Base-by-base conservation (phyloP, 2,329 filamentous ascomycete genomes). In the Fusarium sp. region DNA sequence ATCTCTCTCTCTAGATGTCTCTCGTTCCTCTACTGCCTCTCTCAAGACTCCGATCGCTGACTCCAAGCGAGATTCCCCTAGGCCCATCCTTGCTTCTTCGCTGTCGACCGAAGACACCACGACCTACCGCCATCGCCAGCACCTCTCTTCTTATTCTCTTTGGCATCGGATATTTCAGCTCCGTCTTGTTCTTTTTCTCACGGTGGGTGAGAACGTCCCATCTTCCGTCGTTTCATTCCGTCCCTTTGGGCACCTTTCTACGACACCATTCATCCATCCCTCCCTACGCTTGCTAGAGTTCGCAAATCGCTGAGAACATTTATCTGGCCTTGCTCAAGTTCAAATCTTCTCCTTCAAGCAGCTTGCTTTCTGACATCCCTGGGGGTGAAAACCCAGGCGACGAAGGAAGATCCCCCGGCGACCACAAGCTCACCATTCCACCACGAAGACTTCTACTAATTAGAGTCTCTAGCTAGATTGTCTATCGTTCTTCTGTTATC, bases 291-390 rank as follows among this genome's bases (percentile, higher is more conserved):
- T 7, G 0, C 24, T 7, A 3, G n/a, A 16, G 24, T 18, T 20
- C n/a, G 3, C 13, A 27, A 52, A n/a, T 52, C 47, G 18, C 5
- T 13, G 9, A 10, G 10, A 8, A n/a, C n/a, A 13, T 6, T 1
- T 18, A 7, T 52, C 6, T 13, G 9, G 0, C 6, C 24, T 13
- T 10, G 1, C 11, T 20, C 10, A 5, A 5, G 47, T 7, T 13
- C 10, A 5, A 29, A 6, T 0, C 24, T 13, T 27, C 4, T 6
- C 4, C 1, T 7, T 20, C 18, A n/a, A 3, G 10, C 10, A n/a
- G 18, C 4, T 20, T 24, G 18, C 2, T 27, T n/a, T 11, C 16
- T 6, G 8, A 16, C 0, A 2, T 47, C 16, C 10, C 0, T 6
- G 16, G 11, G 31, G 5, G 45, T 29, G 16, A 24, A 50, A 29